phyloP scores from a whole-genome alignment of 225 moss, liverwort and hornwort species.

The Pseudisothecium myosuroides region DNA sequence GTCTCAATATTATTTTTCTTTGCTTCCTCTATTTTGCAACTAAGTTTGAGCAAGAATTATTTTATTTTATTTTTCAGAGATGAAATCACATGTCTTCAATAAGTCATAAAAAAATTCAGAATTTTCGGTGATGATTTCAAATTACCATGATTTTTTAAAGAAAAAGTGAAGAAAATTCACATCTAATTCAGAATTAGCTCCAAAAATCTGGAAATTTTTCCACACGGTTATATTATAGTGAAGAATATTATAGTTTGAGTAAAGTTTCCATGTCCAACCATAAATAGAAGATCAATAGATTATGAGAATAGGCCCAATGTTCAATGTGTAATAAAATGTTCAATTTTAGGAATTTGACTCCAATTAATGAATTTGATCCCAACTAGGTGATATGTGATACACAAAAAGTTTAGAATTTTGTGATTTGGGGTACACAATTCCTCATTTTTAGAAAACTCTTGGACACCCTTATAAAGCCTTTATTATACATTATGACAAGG shows the following conservation, averaged over 20 bases:
- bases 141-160: not conserved
- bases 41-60: not conserved
- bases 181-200: not conserved
- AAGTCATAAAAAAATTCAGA: too few relatives aligned
- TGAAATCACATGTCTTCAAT: not conserved
- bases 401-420: not conserved
- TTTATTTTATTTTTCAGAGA: not conserved
- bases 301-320: accelerated
- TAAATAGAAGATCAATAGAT: not conserved
- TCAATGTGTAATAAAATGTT: not conserved
- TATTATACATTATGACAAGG: accelerated
- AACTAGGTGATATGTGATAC: not conserved
- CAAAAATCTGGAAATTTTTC: not conserved
- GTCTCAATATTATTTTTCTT: not conserved
- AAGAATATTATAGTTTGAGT: not conserved
- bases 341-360: not conserved
- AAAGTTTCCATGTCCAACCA: too few relatives aligned
- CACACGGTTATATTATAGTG: not conserved
- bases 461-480: accelerated
- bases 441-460: too few relatives aligned
- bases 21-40: too few relatives aligned
- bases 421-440: accelerated
- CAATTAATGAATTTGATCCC: not conserved
- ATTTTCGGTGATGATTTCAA: not conserved
- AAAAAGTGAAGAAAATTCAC: not conserved